These are phyloP conservation scores for Microascus cirrosus DNA, from an alignment of 2,329 filamentous ascomycete genomes.

Conservation along the genomic window DNA sequence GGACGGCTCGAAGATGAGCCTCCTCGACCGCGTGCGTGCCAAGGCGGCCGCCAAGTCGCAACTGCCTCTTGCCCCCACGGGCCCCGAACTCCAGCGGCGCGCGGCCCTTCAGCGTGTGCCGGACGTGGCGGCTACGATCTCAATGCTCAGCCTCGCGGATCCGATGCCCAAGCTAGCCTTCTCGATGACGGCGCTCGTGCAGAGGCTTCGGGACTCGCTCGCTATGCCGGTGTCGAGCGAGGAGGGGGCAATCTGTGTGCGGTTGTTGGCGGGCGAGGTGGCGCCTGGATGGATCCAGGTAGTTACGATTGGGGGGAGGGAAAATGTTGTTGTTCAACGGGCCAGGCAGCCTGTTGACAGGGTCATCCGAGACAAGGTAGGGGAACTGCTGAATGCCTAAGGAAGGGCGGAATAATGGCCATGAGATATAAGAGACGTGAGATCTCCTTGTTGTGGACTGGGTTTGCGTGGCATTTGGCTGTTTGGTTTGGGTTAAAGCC, in stretches of 20 bases:
- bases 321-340: constrained; percentile 45
- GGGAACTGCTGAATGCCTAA: neutral
- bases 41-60: constrained; percentile 51
- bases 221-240: constrained; percentile 40
- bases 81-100: constrained; percentile 46
- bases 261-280: constrained; percentile 40
- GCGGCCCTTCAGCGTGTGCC: constrained; percentile 55
- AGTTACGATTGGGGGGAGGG: constrained; percentile 37
- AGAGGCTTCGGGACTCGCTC: constrained; percentile 58
- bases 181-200: constrained; percentile 49
- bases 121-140: constrained; percentile 58
- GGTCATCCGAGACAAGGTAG: constrained; percentile 21
- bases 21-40: constrained; percentile 64
- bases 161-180: constrained; percentile 47
- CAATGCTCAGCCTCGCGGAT: constrained; percentile 50
- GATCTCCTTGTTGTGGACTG: neutral
- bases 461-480: neutral
- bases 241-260: constrained; percentile 37
- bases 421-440: neutral
- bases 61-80: constrained; percentile 47
- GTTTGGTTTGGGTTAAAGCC: neutral
- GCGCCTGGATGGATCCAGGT: constrained; percentile 46
- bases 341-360: constrained; percentile 26
- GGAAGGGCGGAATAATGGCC: neutral
- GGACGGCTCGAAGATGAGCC: constrained; percentile 45